phyloP scores from a whole-genome alignment of 257 asterid species.

The Scutellaria barbata region DNA sequence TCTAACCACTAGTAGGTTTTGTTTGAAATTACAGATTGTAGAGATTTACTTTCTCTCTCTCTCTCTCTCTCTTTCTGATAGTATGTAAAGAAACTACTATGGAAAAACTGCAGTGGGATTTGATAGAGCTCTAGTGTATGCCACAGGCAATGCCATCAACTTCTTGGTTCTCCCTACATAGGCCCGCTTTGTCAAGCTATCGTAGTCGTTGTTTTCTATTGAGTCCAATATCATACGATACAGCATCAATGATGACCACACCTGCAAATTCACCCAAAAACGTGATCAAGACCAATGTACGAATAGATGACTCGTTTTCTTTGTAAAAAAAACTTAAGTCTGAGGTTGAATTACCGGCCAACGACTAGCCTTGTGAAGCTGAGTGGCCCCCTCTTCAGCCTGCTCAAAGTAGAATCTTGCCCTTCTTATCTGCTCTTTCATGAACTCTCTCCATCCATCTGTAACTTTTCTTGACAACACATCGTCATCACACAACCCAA shows the following conservation, averaged over 20 bases:
- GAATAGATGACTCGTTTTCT: too few species aligned
- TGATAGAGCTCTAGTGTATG: conserved; percentile 59
- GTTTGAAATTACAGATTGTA: background rate
- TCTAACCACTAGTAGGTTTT: too few species aligned
- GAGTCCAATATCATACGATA: conserved; percentile 74
- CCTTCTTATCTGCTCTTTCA: conserved; percentile 74
- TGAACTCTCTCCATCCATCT: conserved; percentile 74
- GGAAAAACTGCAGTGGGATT: conserved; percentile 32
- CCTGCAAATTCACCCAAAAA: conserved; percentile 48
- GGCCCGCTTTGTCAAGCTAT: conserved; percentile 76
- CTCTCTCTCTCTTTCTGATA: background rate
- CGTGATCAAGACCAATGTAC: background rate
- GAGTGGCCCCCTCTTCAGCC: conserved; percentile 82
- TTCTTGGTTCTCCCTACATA: conserved; percentile 70
- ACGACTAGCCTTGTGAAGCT: conserved; percentile 79
- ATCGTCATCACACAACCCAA: conserved; percentile 64
- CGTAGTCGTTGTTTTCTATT: conserved; percentile 68
- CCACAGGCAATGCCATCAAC: conserved; percentile 66
- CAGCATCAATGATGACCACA: conserved; percentile 78
- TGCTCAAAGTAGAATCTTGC: conserved; percentile 75
- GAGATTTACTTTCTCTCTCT: background rate
- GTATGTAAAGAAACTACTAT: conserved; percentile 1
- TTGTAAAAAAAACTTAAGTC: too few species aligned
- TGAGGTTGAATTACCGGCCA: conserved; percentile 66
- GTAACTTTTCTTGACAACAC: conserved; percentile 65